Base-by-base conservation (phyloP, 495 filamentous ascomycete genomes). In the Neurospora sp. region DNA sequence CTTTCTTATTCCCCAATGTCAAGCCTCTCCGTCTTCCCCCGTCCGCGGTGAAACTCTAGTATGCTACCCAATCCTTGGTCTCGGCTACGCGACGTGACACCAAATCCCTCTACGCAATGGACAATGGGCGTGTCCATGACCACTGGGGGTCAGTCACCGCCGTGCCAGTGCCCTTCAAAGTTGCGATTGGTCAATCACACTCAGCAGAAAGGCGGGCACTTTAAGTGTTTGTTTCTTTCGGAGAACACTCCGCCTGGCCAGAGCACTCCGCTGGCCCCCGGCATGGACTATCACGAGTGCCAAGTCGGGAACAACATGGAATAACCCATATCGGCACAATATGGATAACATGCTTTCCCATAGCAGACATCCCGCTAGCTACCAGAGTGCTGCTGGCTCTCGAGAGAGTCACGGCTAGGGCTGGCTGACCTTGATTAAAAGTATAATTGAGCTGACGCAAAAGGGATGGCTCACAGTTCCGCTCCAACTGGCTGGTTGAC, bases 401-500 rank as follows among this genome's bases (percentile, higher is more conserved):
- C 44, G 20, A n/a, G 44, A 48, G 44, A 48, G n/a, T 48, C n/a
- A 48, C 44, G n/a, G n/a, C 44, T 61, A 31, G 27, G 27, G 27
- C 27, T 31, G 27, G 27, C 27, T 31, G 53, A 7, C 12, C 22
- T 35, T 31, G 5, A 12, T 14, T 61, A 18, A 8, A 66, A 35
- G 53, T 37, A 35, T 14, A 66, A 66, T 66, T 66, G 5, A 66
- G 53, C 53, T 66, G 53, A 66, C 53, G 14, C 53, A 66, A 66
- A 35, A 66, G 53, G 20, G 40, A 37, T 9, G 41, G 27, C 20
- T 66, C 14, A 35, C 53, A 97, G 94, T 97, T 96, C 82, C 94
- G 96, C 48, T 89, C 91, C 75, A 94, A 90, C 77, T 97, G 93
- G 93, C 88, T 88, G 22, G 92, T 98, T 70, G 90, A 98, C 79